Base-by-base conservation (phyloP, 805 yeast species). In the Lipomyces kockii region DNA sequence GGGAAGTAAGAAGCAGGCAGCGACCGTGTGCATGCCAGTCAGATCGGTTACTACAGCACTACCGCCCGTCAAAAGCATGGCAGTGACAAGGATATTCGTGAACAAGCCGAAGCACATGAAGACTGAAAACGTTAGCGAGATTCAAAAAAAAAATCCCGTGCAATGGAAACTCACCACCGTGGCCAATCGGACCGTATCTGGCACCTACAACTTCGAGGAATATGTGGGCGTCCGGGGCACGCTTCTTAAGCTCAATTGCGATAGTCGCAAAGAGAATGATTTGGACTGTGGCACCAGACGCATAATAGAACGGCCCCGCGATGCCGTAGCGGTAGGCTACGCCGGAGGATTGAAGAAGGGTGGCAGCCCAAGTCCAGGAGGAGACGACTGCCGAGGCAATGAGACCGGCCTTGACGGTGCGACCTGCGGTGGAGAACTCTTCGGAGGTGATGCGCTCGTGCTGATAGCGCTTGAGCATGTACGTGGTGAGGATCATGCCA, bases 341-440 rank as follows among this genome's bases (percentile, higher is more conserved):
- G 25, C 97, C 86, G 0, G 96, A 86, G 2, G 92, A 87, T 51
- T 87, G 87, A 39, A 90, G 81, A 59, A 90, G 79, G 1, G 96
- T 90, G 2, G 92, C 91, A n/a, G 90, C 90, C 92, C 92, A 89
- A 9, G 97, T 92, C 98, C 98, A 93, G 8, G 94, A 88, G 12
- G 94, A 88, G 8, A 92, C 97, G 37, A 93, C 97, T 7, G 97
- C 97, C 7, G 97, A 88, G 4, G 94, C 88, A 69, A 92, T 89
- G 72, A 93, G 82, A 60, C 95, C 95, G 0, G 94, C 87, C 73
- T 89, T 90, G 54, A 93, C 96, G 2, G 91, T 83, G 76, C 97
- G 85, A 71, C 97, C 97, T 46, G 97, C 97, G 4, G 97, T 92
- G 2, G 96, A 86, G 73, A 93, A 93, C 76, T 92, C 97, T 80